Conservation (phyloP, 768 basidiomycete species). For the Crepidotus variabilis region DNA sequence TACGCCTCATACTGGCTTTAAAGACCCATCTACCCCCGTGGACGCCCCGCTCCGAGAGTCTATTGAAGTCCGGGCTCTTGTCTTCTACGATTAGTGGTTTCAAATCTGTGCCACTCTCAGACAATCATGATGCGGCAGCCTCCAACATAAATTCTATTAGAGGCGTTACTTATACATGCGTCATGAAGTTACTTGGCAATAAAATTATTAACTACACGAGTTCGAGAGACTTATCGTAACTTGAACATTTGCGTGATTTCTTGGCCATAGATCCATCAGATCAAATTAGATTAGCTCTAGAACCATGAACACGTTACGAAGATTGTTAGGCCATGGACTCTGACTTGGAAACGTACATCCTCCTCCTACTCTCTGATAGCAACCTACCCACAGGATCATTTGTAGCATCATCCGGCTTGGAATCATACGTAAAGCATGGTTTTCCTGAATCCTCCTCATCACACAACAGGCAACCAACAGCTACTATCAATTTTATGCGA, state of each 20-base stretch:
- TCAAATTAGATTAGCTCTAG: too few relatives aligned
- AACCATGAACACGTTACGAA: too few relatives aligned
- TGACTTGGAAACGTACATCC: slow-evolving; percentile 50
- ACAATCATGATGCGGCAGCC: too few relatives aligned
- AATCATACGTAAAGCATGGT: slow-evolving; percentile 87
- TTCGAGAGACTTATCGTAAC: too few relatives aligned
- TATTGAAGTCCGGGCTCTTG: slow-evolving; percentile 58
- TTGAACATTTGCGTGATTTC: too few relatives aligned
- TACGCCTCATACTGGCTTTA: slow-evolving; percentile 63
- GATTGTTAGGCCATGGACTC: slow-evolving; percentile 32
- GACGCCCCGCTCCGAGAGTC: slow-evolving; percentile 50
- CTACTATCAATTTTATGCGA: slow-evolving; percentile 58
- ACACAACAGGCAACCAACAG: slow-evolving; percentile 15
- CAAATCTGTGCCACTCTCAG: too few relatives aligned
- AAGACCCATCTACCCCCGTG: slow-evolving; percentile 48
- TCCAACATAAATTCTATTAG: too few relatives aligned
- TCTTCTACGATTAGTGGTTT: slow-evolving; percentile 59
- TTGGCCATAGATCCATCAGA: too few relatives aligned
- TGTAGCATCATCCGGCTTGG: slow-evolving; percentile 90
- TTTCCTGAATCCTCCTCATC: slow-evolving; percentile 51
- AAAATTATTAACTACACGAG: too few relatives aligned
- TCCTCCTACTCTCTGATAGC: slow-evolving; percentile 82
- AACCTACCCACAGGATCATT: slow-evolving; percentile 98
- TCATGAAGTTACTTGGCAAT: too few relatives aligned
- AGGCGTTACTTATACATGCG: too few relatives aligned